These are phyloP conservation scores for Furcasterigmium furcatum DNA, from an alignment of 2,329 filamentous ascomycete species.

Conservation along the genomic window DNA sequence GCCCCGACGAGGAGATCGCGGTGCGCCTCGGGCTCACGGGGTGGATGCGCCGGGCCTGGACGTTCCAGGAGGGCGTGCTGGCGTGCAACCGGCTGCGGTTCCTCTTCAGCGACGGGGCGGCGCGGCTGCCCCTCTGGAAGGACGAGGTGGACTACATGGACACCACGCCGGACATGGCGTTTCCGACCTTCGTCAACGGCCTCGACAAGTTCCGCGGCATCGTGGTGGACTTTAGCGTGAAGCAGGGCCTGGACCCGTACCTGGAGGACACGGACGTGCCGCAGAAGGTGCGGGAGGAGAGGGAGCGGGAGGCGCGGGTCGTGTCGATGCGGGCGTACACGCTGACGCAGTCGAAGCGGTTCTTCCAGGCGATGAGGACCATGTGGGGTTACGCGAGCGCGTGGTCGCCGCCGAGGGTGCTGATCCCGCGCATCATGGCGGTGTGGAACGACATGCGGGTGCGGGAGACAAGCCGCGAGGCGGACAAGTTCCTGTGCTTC, in stretches of 20 bases:
- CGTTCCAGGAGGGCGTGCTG: conserved; percentile 17
- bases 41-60: conserved; percentile 14
- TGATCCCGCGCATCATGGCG: background rate
- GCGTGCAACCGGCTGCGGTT: conserved; percentile 14
- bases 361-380: background rate
- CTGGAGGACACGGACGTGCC: background rate
- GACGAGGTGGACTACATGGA: background rate
- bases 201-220: background rate
- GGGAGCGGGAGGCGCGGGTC: background rate
- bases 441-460: background rate
- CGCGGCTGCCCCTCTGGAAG: background rate
- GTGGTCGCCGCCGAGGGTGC: background rate
- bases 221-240: background rate
- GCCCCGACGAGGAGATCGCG: background rate
- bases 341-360: background rate
- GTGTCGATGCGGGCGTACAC: background rate
- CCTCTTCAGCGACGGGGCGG: background rate
- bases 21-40: background rate
- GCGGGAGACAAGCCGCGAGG: background rate
- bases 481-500: conserved; percentile 1
- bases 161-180: background rate
- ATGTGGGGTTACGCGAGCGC: background rate
- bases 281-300: background rate
- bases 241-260: background rate
- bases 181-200: background rate